Percentiles rank a stretch among this genome's conserved stretches.
phyloP scores from a whole-genome alignment of 1,284 basidiomycete genomes.

The Fistulina hepatica region DNA sequence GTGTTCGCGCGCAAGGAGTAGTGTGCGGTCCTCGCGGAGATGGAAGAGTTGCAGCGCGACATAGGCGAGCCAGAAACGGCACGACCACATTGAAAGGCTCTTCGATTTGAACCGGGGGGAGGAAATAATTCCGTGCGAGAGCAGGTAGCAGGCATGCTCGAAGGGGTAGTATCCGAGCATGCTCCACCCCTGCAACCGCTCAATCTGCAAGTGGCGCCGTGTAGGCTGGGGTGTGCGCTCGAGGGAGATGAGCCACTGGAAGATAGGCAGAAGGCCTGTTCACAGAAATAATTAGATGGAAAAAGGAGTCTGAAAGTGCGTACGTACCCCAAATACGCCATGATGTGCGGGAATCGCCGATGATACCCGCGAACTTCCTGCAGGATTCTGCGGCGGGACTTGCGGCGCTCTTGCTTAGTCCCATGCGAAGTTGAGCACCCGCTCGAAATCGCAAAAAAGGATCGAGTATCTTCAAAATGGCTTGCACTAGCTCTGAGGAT shows the following conservation, averaged over 20 bases:
- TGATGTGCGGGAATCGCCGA: slow-evolving; percentile 59
- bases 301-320: not conserved
- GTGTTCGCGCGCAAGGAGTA: slow-evolving; percentile 34
- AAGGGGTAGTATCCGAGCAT: slow-evolving; percentile 78
- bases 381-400: slow-evolving; percentile 45
- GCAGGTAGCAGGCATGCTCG: slow-evolving; percentile 68
- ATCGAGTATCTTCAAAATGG: slow-evolving; percentile 53
- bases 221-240: slow-evolving; percentile 62
- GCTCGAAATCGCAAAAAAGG: slow-evolving; percentile 58
- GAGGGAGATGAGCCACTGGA: slow-evolving; percentile 67
- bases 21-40: slow-evolving; percentile 52
- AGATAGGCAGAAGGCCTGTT: slow-evolving; percentile 60
- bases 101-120: slow-evolving; percentile 11
- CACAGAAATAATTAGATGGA: slow-evolving; percentile 2
- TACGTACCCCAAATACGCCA: slow-evolving; percentile 67
- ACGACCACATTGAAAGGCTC: slow-evolving; percentile 49
- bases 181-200: slow-evolving; percentile 73
- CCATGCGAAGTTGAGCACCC: slow-evolving; percentile 50
- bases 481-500: slow-evolving; percentile 51
- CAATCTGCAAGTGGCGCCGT: slow-evolving; percentile 57
- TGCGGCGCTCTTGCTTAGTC: slow-evolving; percentile 37
- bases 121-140: slow-evolving; percentile 47
- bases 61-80: slow-evolving; percentile 69
- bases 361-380: slow-evolving; percentile 40
- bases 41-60: slow-evolving; percentile 64